Evolutionary conservation across 2,329 filamentous ascomycete genomes (phyloP), one percentile per base, ranked within the genome.

Genomic region (Botryotinia convoluta): DNA sequence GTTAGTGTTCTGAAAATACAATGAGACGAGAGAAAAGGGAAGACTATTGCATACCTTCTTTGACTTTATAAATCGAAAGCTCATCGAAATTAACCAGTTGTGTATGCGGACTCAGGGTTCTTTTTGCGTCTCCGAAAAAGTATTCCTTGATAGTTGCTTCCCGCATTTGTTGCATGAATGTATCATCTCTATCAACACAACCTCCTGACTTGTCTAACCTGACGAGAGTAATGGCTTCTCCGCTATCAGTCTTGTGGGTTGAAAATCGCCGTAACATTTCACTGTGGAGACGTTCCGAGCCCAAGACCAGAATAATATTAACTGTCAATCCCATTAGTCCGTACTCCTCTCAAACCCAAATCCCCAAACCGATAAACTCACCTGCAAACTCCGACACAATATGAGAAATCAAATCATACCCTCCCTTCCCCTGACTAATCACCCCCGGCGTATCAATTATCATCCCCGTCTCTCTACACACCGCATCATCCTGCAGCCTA

Each of bases 141-240:
- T 99, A 99, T 78, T 95, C 92, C 77, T 92, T 92, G 70, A 98
- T 94, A 69, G 92, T 88, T 0, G 92, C 89, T 79, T 97, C 93
- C 62, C 92, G 88, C 8, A 89, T 84, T 26, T 90, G 87, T 78
- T 93, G 92, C 86, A 95, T 89, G 81, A 93, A 97, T 0, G 84
- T 81, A 54, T 91, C 88, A 76, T 94, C 92, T 65, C 93, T 88
- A 79, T 93, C 89, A 1, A 93, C 93, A 54, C 93, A 94, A 37
- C 96, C 96, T 51, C 93, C 93, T 0, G 94, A 97, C 80, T 94
- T 94, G 75, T 94, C 90, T 20, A 99, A 86, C 73, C 91, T 90
- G 67, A 98, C 85, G 3, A 98, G 88, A 7, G 88, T 89, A 73
- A 98, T 89, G 1, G 87, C 82, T 76, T 97, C 93, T 44, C 91